Evolutionary conservation across 2,329 filamentous ascomycete species (phyloP).

Genomic region (Lasiodiplodia citricola): DNA sequence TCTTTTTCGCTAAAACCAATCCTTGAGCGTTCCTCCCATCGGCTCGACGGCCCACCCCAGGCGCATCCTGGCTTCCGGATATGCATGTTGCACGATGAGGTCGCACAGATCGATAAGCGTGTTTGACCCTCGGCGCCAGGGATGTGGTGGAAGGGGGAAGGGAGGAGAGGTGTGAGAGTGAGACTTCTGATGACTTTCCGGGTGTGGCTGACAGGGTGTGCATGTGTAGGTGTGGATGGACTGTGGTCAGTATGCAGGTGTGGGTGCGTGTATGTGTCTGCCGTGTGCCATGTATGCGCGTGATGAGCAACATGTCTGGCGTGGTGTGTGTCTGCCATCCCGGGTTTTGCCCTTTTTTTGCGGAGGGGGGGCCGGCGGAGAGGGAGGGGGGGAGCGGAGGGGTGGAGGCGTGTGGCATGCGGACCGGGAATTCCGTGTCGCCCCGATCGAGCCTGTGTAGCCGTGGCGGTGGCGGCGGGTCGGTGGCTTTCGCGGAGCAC

Average conservation of each 20-base stretch:
- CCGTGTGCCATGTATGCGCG: slow-evolving; percentile 8
- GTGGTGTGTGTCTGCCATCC: slow-evolving; percentile 14
- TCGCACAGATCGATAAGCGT: slow-evolving; percentile 13
- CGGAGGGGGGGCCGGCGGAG: not conserved
- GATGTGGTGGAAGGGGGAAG: slow-evolving; percentile 5
- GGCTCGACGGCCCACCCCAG: not conserved
- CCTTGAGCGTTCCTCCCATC: not conserved
- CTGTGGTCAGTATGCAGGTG: not conserved
- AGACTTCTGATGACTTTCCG: not conserved
- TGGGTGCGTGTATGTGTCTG: not conserved
- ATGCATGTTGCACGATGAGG: slow-evolving; percentile 1
- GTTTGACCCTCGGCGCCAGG: not conserved
- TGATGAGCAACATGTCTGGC: not conserved
- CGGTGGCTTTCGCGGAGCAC: not conserved
- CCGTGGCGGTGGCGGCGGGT: not conserved
- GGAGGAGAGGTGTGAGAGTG: not conserved
- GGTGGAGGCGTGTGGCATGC: not conserved
- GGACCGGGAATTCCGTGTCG: not conserved
- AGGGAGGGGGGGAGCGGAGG: not conserved
- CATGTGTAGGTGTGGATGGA: not conserved
- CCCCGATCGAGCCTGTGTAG: slow-evolving; percentile 5
- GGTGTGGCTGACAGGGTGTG: slow-evolving; percentile 2
- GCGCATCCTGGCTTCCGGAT: slow-evolving; percentile 1
- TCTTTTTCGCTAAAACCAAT: not conserved
- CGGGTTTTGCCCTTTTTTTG: slow-evolving; percentile 6